Evolutionary conservation across 345 rosid genomes (phyloP).

Genomic region (Linum trigynum): DNA sequence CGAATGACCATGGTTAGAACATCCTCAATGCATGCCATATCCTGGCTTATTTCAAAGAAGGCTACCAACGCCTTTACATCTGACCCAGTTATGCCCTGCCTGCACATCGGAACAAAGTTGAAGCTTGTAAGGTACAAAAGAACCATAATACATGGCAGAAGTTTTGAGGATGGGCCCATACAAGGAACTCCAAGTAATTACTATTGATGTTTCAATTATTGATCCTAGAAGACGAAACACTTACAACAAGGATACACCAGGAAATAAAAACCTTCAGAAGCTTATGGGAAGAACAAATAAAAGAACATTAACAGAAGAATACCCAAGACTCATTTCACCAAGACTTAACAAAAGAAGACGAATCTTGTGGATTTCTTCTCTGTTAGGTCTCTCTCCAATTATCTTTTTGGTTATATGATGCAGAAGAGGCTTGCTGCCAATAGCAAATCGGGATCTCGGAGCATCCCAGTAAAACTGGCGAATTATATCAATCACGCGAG

Average conservation of each 20-base stretch:
- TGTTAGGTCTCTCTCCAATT: conserved; percentile 67
- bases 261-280: background rate
- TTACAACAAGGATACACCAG: background rate
- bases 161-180: background rate
- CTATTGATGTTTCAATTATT: background rate
- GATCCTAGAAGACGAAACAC: background rate
- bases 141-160: conserved; percentile 1
- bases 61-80: conserved; percentile 69
- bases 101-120: conserved; percentile 28
- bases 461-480: conserved; percentile 79
- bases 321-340: conserved; percentile 98
- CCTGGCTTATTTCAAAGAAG: conserved; percentile 83
- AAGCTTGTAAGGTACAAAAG: conserved; percentile 6
- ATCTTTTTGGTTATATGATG: conserved; percentile 49
- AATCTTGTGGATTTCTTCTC: conserved; percentile 78
- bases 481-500: conserved; percentile 67
- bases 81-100: conserved; percentile 56
- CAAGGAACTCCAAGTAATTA: background rate
- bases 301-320: conserved; percentile 5
- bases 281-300: background rate
- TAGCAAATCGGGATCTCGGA: conserved; percentile 45
- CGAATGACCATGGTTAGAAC: conserved; percentile 85
- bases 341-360: conserved; percentile 91
- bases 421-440: conserved; percentile 73
- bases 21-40: conserved; percentile 89